phyloP scores from a whole-genome alignment of 352 stramenopile species.

The Phytopythium sindhum region DNA sequence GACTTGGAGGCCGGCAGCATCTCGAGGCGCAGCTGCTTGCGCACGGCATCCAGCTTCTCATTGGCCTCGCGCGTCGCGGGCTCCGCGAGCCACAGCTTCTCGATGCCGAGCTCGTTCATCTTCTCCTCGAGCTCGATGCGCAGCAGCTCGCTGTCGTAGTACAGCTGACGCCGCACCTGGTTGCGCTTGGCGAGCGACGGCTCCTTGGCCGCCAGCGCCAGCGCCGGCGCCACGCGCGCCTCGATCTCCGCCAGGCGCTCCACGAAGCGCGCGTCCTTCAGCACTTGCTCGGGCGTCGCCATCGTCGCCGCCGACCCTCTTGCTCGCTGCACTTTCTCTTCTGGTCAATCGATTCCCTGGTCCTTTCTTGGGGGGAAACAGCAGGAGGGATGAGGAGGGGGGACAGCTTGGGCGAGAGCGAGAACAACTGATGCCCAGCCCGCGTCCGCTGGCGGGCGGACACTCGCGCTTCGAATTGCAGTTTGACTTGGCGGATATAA shows the following conservation, averaged over 20 bases:
- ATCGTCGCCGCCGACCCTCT: constrained; percentile 1
- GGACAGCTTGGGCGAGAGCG: neutral
- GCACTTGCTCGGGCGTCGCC: constrained; percentile 47
- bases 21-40: constrained; percentile 62
- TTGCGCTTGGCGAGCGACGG: constrained; percentile 69
- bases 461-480: too few species aligned
- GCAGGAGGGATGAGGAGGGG: constrained; percentile 2
- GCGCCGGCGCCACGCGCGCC: constrained; percentile 36
- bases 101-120: constrained; percentile 62
- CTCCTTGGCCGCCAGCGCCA: constrained; percentile 34
- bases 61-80: constrained; percentile 48
- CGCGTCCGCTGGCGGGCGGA: neutral
- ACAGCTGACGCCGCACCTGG: constrained; percentile 61
- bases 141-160: constrained; percentile 68
- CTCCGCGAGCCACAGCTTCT: constrained; percentile 48
- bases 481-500: neutral
- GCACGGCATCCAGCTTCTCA: constrained; percentile 55
- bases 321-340: constrained; percentile 2
- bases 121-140: constrained; percentile 78
- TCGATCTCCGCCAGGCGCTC: constrained; percentile 54
- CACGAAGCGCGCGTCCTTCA: constrained; percentile 50
- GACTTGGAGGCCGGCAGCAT: constrained; percentile 37
- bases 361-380: neutral
- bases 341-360: neutral
- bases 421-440: neutral